Evolutionary conservation across 306 rosid species (phyloP).

Genomic region (Rosa rugosa): DNA sequence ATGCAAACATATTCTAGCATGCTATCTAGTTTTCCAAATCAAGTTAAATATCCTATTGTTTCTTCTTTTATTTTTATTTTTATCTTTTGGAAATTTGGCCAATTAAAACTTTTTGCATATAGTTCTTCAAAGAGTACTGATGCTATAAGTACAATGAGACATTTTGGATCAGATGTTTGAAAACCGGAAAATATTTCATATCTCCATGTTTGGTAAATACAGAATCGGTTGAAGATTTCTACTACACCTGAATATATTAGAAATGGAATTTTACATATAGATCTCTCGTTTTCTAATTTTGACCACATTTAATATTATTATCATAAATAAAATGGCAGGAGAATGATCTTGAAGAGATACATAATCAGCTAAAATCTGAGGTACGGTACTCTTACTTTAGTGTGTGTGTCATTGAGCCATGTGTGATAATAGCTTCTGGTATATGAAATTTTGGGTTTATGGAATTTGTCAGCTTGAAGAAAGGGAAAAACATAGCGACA

Average conservation of each 20-base stretch:
- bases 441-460: background rate
- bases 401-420: background rate
- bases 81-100: no score
- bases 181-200: background rate
- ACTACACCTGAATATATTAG: background rate
- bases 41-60: background rate
- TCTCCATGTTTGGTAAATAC: background rate
- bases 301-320: background rate
- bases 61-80: no score
- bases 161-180: background rate
- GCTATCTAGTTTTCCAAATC: background rate
- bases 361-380: slow-evolving; percentile 58
- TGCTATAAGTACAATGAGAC: background rate
- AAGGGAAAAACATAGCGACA: slow-evolving; percentile 16
- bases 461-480: slow-evolving; percentile 37
- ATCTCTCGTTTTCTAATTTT: background rate
- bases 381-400: slow-evolving; percentile 20
- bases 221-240: background rate
- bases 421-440: background rate
- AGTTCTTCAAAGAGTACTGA: no score
- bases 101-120: no score
- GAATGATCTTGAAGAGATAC: slow-evolving; percentile 41
- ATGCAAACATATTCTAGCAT: no score
- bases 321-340: slow-evolving; percentile 34
- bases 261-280: background rate